Base-by-base conservation (phyloP, 2,329 filamentous ascomycete species). In the Ceratocystis colombiana region DNA sequence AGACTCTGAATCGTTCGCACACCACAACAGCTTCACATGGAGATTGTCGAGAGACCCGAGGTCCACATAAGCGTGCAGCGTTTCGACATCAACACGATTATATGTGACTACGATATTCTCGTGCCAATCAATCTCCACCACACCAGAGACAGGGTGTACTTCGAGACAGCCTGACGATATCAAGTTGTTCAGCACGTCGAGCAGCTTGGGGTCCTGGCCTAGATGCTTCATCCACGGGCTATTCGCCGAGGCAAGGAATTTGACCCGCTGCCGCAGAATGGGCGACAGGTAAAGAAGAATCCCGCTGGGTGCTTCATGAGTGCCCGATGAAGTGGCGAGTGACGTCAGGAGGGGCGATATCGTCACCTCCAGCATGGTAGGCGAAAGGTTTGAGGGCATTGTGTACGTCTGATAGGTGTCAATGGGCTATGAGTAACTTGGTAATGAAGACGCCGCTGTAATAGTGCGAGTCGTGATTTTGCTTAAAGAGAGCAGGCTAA, bases 141-240 rank as follows among this genome's bases (percentile, higher is more conserved):
- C 88, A 65, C 88, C 89, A 1, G 88, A 90, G 3, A 88, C 84
- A 2, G 89, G 89, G 71, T 94, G 89, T n/a, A 88, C 88, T 73
- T 92, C 88, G 41, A 93, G 78, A 59, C 80, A 77, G 64, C 88
- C 83, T 66, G 81, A 80, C 70, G 82, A 77, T 2, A 79, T 78
- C 69, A 81, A 80, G 69, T 80, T 74, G 6, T 79, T 71, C 71
- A 88, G 83, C 78, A 89, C 92, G 72, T 84, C 87, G 28, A 93
- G 79, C 41, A 92, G 79, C 0, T 84, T 80, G 17, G 93, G 81
- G 88, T 89, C 93, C 64, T 87, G 84, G 45, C 84, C n/a, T 76
- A 76, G 72, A 78, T 80, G 62, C 80, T 75, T 62, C 20, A 46
- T 57, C 66, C 66, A 68, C 44, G 64, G 64, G 33, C 64, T 65